Evolutionary conservation across 208 protist genomes (phyloP).

Genomic region (Trypanosoma vivax): DNA sequence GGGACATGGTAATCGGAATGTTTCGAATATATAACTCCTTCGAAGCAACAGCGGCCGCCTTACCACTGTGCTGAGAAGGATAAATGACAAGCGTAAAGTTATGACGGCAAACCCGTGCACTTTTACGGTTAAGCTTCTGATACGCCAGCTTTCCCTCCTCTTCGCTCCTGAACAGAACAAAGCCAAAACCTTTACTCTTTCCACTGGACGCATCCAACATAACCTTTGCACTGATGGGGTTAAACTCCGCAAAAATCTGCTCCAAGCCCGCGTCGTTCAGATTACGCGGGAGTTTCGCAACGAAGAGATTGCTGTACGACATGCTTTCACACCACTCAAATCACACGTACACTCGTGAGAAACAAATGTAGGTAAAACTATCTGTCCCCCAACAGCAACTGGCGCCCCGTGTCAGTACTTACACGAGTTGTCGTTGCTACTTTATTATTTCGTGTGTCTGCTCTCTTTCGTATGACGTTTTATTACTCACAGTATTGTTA

Average conservation of each 20-base stretch:
- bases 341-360: too few species aligned
- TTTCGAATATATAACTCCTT: conserved; percentile 80
- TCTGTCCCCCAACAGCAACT: too few species aligned
- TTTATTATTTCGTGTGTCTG: too few species aligned
- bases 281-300: conserved; percentile 92
- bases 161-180: conserved; percentile 91
- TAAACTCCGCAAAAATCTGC: conserved; percentile 74
- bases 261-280: conserved; percentile 76
- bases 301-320: conserved; percentile 94
- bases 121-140: conserved; percentile 60
- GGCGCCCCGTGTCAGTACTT: too few species aligned
- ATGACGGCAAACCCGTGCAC: conserved; percentile 49
- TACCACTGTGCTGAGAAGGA: conserved; percentile 79
- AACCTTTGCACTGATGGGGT: conserved; percentile 86
- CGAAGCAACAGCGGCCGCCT: conserved; percentile 45
- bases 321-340: too few species aligned
- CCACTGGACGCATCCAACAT: conserved; percentile 86
- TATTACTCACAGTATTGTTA: too few species aligned
- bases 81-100: conserved; percentile 76
- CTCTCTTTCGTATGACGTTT: too few species aligned
- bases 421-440: too few species aligned
- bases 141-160: conserved; percentile 81
- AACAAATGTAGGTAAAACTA: too few species aligned
- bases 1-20: conserved; percentile 50
- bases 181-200: conserved; percentile 93